Percentiles rank a stretch among this genome's conserved stretches.
phyloP scores from a whole-genome alignment of 331 rosid species.

The Malus hybrid region DNA sequence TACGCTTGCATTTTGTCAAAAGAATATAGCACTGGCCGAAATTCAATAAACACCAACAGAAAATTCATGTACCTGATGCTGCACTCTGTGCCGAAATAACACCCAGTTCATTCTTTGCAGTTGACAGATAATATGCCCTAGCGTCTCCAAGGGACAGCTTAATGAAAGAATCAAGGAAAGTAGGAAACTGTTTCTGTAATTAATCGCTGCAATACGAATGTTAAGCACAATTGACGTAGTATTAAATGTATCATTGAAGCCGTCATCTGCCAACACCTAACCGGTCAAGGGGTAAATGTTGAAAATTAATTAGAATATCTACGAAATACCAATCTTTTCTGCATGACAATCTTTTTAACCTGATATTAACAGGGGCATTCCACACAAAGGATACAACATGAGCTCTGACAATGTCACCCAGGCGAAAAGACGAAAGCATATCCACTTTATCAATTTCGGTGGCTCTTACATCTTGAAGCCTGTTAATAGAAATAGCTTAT shows the following conservation, averaged over 20 bases:
- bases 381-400: constrained; percentile 57
- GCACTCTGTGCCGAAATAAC: constrained; percentile 86
- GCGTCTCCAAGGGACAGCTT: constrained; percentile 95
- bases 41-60: no score
- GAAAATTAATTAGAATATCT: neutral
- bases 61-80: constrained; percentile 41
- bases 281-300: neutral
- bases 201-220: neutral
- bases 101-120: constrained; percentile 89
- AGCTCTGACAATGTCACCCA: constrained; percentile 81
- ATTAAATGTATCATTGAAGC: neutral
- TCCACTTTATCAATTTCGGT: constrained; percentile 96
- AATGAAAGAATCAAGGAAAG: constrained; percentile 19
- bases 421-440: constrained; percentile 65
- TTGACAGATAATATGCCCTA: constrained; percentile 77
- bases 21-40: no score
- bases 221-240: no score
- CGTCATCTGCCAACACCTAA: neutral
- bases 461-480: constrained; percentile 97
- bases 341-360: neutral
- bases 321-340: neutral
- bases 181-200: constrained; percentile 17
- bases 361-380: neutral
- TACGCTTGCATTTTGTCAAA: no score
- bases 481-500: constrained; percentile 24